Evolutionary conservation across 108 stramenopile genomes (phyloP).

Genomic region (Cyclotella kingstonii): DNA sequence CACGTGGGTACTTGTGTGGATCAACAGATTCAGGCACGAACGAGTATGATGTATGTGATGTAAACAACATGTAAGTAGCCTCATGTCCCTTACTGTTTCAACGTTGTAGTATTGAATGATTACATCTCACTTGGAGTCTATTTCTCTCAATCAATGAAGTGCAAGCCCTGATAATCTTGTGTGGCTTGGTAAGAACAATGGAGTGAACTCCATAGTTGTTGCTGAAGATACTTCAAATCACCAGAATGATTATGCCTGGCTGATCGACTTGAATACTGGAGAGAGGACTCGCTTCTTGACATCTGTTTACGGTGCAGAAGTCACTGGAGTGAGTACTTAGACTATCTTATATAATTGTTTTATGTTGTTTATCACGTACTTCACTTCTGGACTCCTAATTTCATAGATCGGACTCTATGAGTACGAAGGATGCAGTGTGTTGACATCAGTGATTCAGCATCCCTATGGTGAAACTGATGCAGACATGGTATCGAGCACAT

Average conservation of each 20-base stretch:
- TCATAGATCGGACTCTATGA: slow-evolving; percentile 5
- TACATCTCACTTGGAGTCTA: neutral
- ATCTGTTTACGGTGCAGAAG: slow-evolving; percentile 15
- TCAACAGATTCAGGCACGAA: slow-evolving; percentile 3
- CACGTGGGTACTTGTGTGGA: slow-evolving; percentile 9
- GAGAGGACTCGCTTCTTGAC: slow-evolving; percentile 13
- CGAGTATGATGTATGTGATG: neutral
- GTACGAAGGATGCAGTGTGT: slow-evolving; percentile 10
- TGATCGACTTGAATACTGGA: slow-evolving; percentile 12
- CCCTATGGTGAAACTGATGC: slow-evolving; percentile 2
- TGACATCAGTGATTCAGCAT: slow-evolving; percentile 11
- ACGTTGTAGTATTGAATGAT: neutral
- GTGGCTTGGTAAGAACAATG: slow-evolving; percentile 13
- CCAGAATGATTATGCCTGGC: slow-evolving; percentile 22
- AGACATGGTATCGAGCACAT: slow-evolving; percentile 3
- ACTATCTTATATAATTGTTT: neutral
- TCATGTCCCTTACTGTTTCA: neutral
- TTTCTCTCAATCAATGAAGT: neutral
- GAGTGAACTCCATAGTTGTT: slow-evolving; percentile 2
- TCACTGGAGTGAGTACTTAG: slow-evolving; percentile 7
- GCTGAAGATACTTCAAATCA: slow-evolving; percentile 17
- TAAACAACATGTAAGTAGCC: slow-evolving; percentile 2
- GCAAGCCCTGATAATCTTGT: slow-evolving; percentile 19
- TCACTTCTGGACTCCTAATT: neutral
- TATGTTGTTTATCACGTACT: neutral